Percentiles rank a stretch among this genome's conserved stretches.
These are phyloP conservation scores for Pythium rhizo-oryzae DNA, from an alignment of 352 stramenopile genomes.

Conservation along the genomic window DNA sequence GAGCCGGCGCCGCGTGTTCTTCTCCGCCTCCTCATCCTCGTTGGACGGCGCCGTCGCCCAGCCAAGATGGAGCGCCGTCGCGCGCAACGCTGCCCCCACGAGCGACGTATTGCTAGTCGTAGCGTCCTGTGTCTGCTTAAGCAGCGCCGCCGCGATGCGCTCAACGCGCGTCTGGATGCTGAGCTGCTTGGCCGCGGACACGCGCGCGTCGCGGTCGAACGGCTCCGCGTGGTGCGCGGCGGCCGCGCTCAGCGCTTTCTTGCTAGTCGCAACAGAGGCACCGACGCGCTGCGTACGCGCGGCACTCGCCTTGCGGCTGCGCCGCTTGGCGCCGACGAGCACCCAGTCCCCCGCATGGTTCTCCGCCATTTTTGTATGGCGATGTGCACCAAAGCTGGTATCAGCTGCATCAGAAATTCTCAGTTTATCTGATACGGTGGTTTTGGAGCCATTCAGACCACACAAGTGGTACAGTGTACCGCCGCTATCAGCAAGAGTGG, in stretches of 20 bases:
- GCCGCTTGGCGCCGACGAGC: slow-evolving; percentile 20
- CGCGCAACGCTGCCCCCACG: slow-evolving; percentile 32
- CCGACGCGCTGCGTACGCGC: not conserved
- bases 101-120: slow-evolving; percentile 11
- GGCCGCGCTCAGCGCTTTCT: not conserved
- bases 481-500: not conserved
- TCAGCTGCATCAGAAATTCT: not conserved
- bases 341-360: slow-evolving; percentile 19
- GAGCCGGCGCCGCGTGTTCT: slow-evolving; percentile 8
- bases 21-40: too few species aligned
- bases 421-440: slow-evolving; percentile 1
- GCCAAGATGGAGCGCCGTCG: slow-evolving; percentile 36
- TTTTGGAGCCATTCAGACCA: not conserved
- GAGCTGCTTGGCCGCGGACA: slow-evolving; percentile 39
- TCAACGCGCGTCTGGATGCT: slow-evolving; percentile 45
- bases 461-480: slow-evolving; percentile 5
- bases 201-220: slow-evolving; percentile 21
- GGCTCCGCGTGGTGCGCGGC: not conserved
- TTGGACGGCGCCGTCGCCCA: slow-evolving; percentile 10
- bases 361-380: not conserved
- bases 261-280: not conserved
- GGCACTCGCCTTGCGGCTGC: slow-evolving; percentile 8
- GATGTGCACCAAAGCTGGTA: not conserved
- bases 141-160: slow-evolving; percentile 37
- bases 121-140: not conserved